Conservation (phyloP, 129 eudicot species). For the Tagetes patula region DNA sequence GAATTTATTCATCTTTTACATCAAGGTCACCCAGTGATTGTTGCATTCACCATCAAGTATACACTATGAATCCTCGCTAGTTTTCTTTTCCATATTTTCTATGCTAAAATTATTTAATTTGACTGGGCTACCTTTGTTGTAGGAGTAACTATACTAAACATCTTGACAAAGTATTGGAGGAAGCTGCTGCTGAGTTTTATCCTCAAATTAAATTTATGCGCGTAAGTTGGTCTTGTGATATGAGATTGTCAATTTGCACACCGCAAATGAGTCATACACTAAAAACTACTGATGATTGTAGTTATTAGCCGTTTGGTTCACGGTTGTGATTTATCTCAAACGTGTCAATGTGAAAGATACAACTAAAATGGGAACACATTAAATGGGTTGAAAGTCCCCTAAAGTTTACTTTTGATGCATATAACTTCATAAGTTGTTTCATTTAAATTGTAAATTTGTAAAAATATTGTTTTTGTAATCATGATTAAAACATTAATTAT, state of each 20-base stretch:
- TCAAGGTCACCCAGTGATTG: conserved; percentile 83
- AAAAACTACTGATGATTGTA: neutral
- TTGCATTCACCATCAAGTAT: conserved; percentile 86
- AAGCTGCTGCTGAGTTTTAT: conserved; percentile 81
- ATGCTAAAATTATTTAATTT: neutral
- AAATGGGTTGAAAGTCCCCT: neutral
- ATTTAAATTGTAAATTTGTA: neutral
- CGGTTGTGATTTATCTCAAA: neutral
- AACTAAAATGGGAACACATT: neutral
- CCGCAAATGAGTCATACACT: neutral
- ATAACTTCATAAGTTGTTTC: neutral
- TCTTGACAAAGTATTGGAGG: conserved; percentile 87
- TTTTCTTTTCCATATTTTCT: neutral
- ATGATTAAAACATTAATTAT: neutral
- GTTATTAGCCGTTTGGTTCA: neutral
- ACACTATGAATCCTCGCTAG: neutral
- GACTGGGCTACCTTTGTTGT: conserved; percentile 19
- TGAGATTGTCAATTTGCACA: neutral
- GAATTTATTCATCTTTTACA: conserved; percentile 90
- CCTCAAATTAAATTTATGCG: conserved; percentile 88
- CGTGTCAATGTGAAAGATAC: neutral
- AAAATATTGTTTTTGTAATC: neutral
- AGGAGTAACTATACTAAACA: conserved; percentile 84
- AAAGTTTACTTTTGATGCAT: neutral
- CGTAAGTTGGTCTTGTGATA: conserved; percentile 47